These are phyloP conservation scores for Pseudomassariella vexata DNA, from an alignment of 2,329 filamentous ascomycete species.

Conservation along the genomic window DNA sequence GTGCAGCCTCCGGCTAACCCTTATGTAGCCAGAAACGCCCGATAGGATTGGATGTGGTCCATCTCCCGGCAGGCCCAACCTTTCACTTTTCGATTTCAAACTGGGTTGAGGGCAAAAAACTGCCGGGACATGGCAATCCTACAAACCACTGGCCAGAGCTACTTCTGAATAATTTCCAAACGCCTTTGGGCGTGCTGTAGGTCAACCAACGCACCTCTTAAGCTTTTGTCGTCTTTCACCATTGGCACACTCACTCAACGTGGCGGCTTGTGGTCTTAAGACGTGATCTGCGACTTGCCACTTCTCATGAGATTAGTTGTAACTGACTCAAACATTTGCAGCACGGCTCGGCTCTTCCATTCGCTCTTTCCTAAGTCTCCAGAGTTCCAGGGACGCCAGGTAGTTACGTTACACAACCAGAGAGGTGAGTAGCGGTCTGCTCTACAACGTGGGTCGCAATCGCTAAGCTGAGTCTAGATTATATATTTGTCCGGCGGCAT, in stretches of 20 bases:
- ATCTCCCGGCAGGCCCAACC: slow-evolving; percentile 79
- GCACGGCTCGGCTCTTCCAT: slow-evolving; percentile 81
- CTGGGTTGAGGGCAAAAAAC: slow-evolving; percentile 81
- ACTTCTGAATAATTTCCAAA: slow-evolving; percentile 91
- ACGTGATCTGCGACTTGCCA: too few species aligned
- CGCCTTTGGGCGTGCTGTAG: slow-evolving; percentile 80
- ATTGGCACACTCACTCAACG: too few species aligned
- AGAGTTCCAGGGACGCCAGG: slow-evolving; percentile 79
- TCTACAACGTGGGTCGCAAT: slow-evolving; percentile 3
- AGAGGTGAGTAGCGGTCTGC: slow-evolving; percentile 5
- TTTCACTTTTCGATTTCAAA: slow-evolving; percentile 88
- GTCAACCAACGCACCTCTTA: too few species aligned
- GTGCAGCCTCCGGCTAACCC: too few species aligned
- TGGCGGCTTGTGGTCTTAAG: too few species aligned
- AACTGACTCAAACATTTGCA: too few species aligned
- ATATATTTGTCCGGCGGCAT: slow-evolving; percentile 87
- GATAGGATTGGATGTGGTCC: slow-evolving; percentile 74
- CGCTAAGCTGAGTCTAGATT: slow-evolving; percentile 68
- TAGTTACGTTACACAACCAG: slow-evolving; percentile 90
- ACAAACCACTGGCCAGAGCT: slow-evolving; percentile 89
- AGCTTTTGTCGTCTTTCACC: too few species aligned
- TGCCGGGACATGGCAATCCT: slow-evolving; percentile 82
- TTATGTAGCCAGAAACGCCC: slow-evolving; percentile 78
- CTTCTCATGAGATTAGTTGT: too few species aligned
- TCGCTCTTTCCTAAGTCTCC: slow-evolving; percentile 74